phyloP scores from a whole-genome alignment of 2,329 filamentous ascomycete genomes.

The Aureobasidium vineae region DNA sequence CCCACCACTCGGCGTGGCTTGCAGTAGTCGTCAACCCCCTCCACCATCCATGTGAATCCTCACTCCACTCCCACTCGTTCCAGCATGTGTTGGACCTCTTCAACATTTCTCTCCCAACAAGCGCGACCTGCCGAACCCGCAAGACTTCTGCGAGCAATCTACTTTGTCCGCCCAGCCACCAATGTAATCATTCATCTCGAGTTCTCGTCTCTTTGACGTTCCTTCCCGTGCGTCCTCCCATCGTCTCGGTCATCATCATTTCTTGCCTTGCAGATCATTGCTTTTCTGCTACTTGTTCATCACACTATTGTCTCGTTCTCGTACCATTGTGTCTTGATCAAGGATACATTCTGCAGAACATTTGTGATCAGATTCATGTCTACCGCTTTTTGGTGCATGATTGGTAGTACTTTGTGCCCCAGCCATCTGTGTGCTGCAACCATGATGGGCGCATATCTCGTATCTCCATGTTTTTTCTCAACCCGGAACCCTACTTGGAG shows the following conservation, averaged over 20 bases:
- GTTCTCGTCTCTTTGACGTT: not conserved
- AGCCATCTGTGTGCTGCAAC: constrained; percentile 1
- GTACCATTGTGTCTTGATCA: not conserved
- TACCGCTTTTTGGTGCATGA: not conserved
- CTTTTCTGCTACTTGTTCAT: not conserved
- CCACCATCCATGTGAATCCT: constrained; percentile 12
- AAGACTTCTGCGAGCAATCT: not conserved
- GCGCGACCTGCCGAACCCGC: constrained; percentile 6
- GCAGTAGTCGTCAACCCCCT: constrained; percentile 21
- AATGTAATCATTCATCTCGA: not conserved
- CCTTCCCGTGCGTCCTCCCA: not conserved
- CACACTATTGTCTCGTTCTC: not conserved
- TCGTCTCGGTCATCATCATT: not conserved
- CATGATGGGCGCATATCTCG: not conserved
- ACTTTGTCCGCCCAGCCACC: constrained; percentile 5
- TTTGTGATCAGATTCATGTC: not conserved
- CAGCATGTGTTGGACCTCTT: constrained; percentile 1
- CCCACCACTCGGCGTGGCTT: constrained; percentile 20
- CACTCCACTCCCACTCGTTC: constrained; percentile 25
- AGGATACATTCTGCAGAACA: not conserved
- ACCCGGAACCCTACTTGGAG: not conserved
- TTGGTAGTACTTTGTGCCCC: not conserved
- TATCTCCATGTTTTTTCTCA: not conserved
- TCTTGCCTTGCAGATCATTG: constrained; percentile 3
- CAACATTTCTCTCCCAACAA: constrained; percentile 18